phyloP scores from a whole-genome alignment of 306 rosid species.

The Mimosa bimucronata region DNA sequence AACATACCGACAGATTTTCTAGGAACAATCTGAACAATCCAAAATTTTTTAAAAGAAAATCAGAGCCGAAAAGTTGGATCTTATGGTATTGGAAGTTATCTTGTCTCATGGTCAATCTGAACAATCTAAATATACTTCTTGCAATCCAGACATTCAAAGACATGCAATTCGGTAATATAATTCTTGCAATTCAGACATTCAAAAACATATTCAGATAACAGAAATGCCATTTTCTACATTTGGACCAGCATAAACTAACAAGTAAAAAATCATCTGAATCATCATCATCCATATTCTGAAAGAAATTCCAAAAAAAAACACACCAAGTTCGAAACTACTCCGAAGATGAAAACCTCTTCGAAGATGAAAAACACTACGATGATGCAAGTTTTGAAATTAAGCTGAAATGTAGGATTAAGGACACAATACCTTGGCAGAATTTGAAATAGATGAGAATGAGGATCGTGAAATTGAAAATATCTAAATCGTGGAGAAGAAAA shows the following conservation, averaged over 20 bases:
- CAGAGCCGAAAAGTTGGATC: constrained; percentile 10
- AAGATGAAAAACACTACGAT: neutral
- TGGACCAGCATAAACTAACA: neutral
- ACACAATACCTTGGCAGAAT: constrained; percentile 15
- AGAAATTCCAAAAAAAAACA: constrained; percentile 20
- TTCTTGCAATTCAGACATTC: too few species aligned
- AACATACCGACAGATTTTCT: too few species aligned
- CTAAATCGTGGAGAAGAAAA: constrained; percentile 7
- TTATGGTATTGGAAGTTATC: too few species aligned
- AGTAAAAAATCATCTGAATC: neutral
- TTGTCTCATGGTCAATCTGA: constrained; percentile 5
- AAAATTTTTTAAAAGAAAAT: neutral
- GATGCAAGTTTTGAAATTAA: neutral
- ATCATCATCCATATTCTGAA: neutral
- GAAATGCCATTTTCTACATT: neutral
- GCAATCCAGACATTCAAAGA: constrained; percentile 11
- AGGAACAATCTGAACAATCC: too few species aligned
- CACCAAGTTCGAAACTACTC: constrained; percentile 14
- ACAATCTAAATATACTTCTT: neutral
- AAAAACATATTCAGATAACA: too few species aligned
- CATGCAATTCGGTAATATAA: constrained; percentile 5
- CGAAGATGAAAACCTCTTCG: neutral
- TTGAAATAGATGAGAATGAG: constrained; percentile 18
- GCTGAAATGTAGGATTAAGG: constrained; percentile 27
- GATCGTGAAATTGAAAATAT: constrained; percentile 22